Conservation (phyloP, 2,329 filamentous ascomycete species). For the Dichotomopilus funicola region DNA sequence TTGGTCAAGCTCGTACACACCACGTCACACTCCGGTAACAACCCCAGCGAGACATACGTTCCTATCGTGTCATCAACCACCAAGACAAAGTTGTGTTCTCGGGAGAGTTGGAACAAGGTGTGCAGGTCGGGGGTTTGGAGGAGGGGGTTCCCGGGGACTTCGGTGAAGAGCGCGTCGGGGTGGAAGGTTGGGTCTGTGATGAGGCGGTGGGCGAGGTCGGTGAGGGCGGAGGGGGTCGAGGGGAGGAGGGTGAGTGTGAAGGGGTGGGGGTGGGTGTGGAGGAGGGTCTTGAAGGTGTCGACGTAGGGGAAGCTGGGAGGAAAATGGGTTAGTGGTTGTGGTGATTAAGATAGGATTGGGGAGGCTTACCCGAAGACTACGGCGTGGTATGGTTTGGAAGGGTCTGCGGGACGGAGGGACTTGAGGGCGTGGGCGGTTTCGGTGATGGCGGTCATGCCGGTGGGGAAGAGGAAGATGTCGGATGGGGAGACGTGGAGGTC, state of each 20-base stretch:
- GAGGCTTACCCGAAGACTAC: conserved; percentile 17
- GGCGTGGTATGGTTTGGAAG: not conserved
- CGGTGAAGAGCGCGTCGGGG: conserved; percentile 15
- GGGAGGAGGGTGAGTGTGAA: conserved; percentile 15
- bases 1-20: conserved; percentile 22
- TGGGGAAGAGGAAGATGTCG: conserved; percentile 19
- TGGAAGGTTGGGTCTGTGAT: conserved; percentile 2
- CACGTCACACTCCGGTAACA: conserved; percentile 13
- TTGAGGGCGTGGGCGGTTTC: conserved; percentile 8
- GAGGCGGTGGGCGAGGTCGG: conserved; percentile 4
- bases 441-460: conserved; percentile 21
- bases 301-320: conserved; percentile 20
- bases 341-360: too few species aligned
- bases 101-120: not conserved
- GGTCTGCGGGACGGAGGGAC: not conserved
- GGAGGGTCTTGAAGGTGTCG: conserved; percentile 21
- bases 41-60: conserved; percentile 10
- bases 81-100: conserved; percentile 7
- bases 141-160: conserved; percentile 23
- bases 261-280: conserved; percentile 3
- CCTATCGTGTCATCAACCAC: conserved; percentile 23
- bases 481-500: not conserved
- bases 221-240: conserved; percentile 9
- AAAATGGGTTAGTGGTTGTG: not conserved
- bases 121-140: conserved; percentile 13